A percentile compares a stretch with the other conserved stretches of the same genome.
Evolutionary conservation across 169 alveolate species (phyloP).

Genomic region (Eimeria tenella): DNA sequence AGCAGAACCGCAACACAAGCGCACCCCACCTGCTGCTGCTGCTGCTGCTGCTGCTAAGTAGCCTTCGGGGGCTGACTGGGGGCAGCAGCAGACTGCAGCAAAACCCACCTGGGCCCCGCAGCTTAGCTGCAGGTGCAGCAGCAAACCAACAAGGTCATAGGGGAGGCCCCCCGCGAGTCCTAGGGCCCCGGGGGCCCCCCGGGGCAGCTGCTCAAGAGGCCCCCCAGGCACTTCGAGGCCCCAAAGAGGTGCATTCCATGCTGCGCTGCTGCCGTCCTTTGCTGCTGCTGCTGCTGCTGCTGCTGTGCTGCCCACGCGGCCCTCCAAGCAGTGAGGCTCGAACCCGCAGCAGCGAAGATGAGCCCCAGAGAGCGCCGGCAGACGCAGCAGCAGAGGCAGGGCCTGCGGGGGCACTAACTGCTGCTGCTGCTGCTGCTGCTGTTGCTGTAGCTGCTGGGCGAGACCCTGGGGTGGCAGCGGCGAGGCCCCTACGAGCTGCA

Average conservation of each 20-base stretch:
- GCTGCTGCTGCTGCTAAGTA: neutral
- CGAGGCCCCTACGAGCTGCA: neutral
- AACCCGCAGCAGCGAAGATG: conserved; percentile 6
- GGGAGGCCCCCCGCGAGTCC: conserved; percentile 12
- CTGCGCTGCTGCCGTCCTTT: neutral
- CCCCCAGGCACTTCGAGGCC: conserved; percentile 1
- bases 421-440: conserved; percentile 26
- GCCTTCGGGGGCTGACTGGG: neutral
- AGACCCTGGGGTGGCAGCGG: neutral
- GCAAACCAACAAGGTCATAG: conserved; percentile 26
- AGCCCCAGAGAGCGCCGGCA: neutral
- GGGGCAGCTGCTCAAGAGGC: neutral
- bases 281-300: conserved; percentile 15
- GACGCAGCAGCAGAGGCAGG: conserved; percentile 9
- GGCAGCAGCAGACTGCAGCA: neutral
- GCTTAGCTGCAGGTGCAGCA: conserved; percentile 20
- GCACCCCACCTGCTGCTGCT: conserved; percentile 4
- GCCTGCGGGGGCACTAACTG: conserved; percentile 9
- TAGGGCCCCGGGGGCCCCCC: conserved; percentile 38
- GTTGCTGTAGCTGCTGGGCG: conserved; percentile 38
- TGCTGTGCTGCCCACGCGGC: neutral
- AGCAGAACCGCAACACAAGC: neutral
- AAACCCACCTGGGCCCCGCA: neutral
- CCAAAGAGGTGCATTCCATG: neutral
- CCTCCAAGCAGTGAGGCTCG: neutral